Percentiles rank a stretch among this genome's conserved stretches.
Conservation (phyloP, 1,139 yeast species). For the Pichiaceae sp. region DNA sequence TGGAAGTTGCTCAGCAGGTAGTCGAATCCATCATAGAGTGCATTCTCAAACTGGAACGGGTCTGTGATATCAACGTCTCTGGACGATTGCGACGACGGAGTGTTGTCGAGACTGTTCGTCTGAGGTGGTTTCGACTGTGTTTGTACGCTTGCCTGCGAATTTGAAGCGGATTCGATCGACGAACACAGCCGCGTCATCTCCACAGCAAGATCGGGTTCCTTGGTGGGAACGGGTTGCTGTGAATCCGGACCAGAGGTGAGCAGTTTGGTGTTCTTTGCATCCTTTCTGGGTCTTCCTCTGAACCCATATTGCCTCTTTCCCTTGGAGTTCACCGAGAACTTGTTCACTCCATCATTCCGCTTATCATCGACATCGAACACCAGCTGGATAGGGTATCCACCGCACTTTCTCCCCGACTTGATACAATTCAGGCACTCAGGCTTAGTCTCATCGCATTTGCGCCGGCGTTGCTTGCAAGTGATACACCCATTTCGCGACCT, state of each 20-base stretch:
- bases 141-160: not conserved
- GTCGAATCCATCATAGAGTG: conserved; percentile 23
- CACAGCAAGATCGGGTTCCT: conserved; percentile 1
- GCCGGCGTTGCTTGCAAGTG: conserved; percentile 35
- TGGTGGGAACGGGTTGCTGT: too few species aligned
- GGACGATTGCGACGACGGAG: not conserved
- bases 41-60: conserved; percentile 21
- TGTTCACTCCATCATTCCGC: conserved; percentile 13
- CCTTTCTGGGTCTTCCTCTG: conserved; percentile 26
- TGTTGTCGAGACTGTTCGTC: not conserved
- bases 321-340: conserved; percentile 13
- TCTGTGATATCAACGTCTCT: conserved; percentile 13
- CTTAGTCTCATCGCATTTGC: conserved; percentile 51
- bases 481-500: conserved; percentile 44
- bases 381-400: conserved; percentile 38
- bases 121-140: not conserved
- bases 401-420: conserved; percentile 36
- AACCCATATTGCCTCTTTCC: conserved; percentile 28
- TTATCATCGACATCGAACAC: conserved; percentile 41
- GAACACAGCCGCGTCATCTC: not conserved
- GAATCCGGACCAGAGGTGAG: not conserved
- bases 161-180: not conserved
- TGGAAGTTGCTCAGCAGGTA: conserved; percentile 15
- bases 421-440: conserved; percentile 47
- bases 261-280: conserved; percentile 5